Percentiles rank a stretch among this genome's conserved stretches.
These are phyloP conservation scores for Ramalina intermedia DNA, from an alignment of 495 filamentous ascomycete species.

Conservation along the genomic window DNA sequence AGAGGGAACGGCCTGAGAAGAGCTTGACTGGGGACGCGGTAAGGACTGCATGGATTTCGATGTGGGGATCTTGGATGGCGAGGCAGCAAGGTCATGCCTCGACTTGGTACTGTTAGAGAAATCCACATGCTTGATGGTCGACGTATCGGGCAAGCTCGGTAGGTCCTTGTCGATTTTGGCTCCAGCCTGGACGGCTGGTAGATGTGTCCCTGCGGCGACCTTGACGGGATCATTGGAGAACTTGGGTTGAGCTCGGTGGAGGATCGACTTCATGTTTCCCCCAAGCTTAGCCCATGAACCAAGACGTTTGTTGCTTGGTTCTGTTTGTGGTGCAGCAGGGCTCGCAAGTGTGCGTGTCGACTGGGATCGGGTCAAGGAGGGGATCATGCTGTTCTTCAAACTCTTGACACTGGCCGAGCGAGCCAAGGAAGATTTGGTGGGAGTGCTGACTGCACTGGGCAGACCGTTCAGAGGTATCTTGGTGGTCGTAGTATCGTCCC, in stretches of 20 bases:
- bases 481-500: constrained; percentile 31
- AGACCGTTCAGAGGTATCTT: constrained; percentile 21
- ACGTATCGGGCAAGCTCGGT: constrained; percentile 17
- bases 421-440: constrained; percentile 64
- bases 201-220: constrained; percentile 45
- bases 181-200: constrained; percentile 33
- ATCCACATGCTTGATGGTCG: constrained; percentile 42
- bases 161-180: constrained; percentile 32
- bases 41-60: background rate
- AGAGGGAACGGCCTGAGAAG: background rate
- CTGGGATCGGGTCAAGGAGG: constrained; percentile 35
- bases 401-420: constrained; percentile 47
- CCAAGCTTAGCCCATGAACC: constrained; percentile 13
- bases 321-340: constrained; percentile 9
- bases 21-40: background rate
- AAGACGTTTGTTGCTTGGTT: constrained; percentile 16
- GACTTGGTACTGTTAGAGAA: constrained; percentile 41
- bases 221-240: constrained; percentile 47
- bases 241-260: constrained; percentile 43
- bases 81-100: constrained; percentile 22
- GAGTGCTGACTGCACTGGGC: constrained; percentile 50
- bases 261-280: constrained; percentile 41
- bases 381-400: constrained; percentile 37
- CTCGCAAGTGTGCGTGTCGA: constrained; percentile 22
- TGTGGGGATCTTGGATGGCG: constrained; percentile 29